phyloP scores from a whole-genome alignment of 106 monocot species.

The Phalaenopsis equestris region DNA sequence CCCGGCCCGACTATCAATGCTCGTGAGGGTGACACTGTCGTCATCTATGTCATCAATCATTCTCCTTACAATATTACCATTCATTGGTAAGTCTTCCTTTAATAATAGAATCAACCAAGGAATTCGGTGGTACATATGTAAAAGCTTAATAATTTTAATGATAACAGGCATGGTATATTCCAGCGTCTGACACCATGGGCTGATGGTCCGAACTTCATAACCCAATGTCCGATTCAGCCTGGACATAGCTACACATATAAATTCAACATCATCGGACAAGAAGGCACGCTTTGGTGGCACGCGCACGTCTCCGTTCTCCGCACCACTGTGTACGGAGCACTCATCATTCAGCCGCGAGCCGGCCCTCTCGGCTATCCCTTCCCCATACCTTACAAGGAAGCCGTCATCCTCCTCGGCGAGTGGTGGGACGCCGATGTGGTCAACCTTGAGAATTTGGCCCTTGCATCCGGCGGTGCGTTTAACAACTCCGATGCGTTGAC shows the following conservation, averaged over 20 bases:
- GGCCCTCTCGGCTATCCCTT: slow-evolving; percentile 49
- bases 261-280: slow-evolving; percentile 56
- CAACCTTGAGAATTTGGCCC: slow-evolving; percentile 34
- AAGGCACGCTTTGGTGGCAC: slow-evolving; percentile 93
- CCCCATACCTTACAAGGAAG: slow-evolving; percentile 50
- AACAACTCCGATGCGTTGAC: slow-evolving; percentile 65
- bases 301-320: slow-evolving; percentile 59
- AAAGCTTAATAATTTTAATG: background rate
- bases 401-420: slow-evolving; percentile 45
- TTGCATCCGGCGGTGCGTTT: slow-evolving; percentile 12
- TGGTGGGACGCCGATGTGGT: slow-evolving; percentile 73
- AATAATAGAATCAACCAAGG: background rate
- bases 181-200: slow-evolving; percentile 56
- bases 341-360: slow-evolving; percentile 44
- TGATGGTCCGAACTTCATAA: slow-evolving; percentile 65
- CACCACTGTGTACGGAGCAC: slow-evolving; percentile 68
- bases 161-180: slow-evolving; percentile 77
- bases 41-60: slow-evolving; percentile 48
- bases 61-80: slow-evolving; percentile 47
- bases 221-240: slow-evolving; percentile 72
- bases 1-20: slow-evolving; percentile 48
- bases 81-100: slow-evolving; percentile 37
- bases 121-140: no score
- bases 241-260: slow-evolving; percentile 61
- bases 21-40: slow-evolving; percentile 38